Base-by-base conservation (phyloP, 2,329 filamentous ascomycete species). In the Botryotinia narcissicola region DNA sequence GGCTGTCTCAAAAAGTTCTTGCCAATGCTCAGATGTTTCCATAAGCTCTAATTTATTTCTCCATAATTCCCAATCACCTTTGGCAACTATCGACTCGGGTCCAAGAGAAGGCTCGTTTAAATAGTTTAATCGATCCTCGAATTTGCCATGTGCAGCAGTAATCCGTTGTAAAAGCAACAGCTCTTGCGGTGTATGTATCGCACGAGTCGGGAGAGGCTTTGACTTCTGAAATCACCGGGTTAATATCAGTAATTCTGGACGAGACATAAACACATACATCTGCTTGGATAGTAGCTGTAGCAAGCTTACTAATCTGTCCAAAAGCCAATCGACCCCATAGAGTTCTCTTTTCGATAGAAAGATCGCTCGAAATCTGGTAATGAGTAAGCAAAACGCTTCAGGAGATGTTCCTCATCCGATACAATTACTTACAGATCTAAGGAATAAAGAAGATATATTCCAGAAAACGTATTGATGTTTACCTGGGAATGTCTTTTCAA, bases 101-200 rank as follows among this genome's bases (percentile, higher is more conserved):
- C 81, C 81, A 61, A 81, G 75, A 51, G 77, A 73, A 42, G 74
- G 73, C 73, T 81, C 78, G 35, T 77, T 73, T 12, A 81, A 74
- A 74, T 79, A 80, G 9, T 78, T 77, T 25, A 81, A 72, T 37
- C 75, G 75, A 61, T 80, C 75, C 46, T 79, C 77, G 32, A 67
- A 67, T 61, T 78, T 79, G 3, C 77, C 77, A 70, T 78, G 76
- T 12, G 70, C 71, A 48, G 76, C 74, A 29, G 78, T 75, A 44
- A 81, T 77, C 57, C 78, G 77, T 29, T 81, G 78, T 32, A 81
- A 70, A 10, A 82, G 75, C 25, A 81, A 71, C 14, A 81, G 64
- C 71, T 82, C 81, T 73, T 82, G 80, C 51, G 80, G 78, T 25
- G 77, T 79, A 29, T 82, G 79, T n/a, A 82, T 78, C 22, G 80